Evolutionary conservation across 2,329 filamentous ascomycete genomes (phyloP), one percentile per base, ranked within the genome.

Genomic region (Diaporthe eres): DNA sequence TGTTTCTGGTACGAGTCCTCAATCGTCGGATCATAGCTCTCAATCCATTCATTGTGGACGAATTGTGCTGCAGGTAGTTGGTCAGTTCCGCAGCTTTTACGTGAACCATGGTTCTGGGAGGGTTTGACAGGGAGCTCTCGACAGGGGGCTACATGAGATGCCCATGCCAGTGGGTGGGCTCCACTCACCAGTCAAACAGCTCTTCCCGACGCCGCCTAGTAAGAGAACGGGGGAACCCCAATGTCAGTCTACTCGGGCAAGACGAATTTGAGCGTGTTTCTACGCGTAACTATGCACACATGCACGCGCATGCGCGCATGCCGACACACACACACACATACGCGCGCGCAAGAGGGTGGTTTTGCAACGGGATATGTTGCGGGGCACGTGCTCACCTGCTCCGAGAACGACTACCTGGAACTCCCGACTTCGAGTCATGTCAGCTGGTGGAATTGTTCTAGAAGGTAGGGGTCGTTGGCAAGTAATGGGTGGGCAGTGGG

Each of bases 1-100:
- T 94, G 92, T 77, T 93, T 94, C 77, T 93, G 89, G 82, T 95
- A 95, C 42, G 93, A 94, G 83, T 95, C 93, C 82, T 95, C 93
- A 80, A 95, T 95, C 25, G 93, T 95, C 22, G 93, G 93, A 83
- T 95, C 93, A 85, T 95, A 95, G 83, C 92, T 94, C 85, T 98
- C 95, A 82, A 98, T 96, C 94, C 95, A 97, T 80, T 97, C 94
- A 86, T 97, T 96, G 85, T 97, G 95, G 71, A 98, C 95, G 81
- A 97, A 98, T 88, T 98, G 95, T 81, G 95, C 95, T 95, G 81
- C 81, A 78, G 80, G 75, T 37, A 60, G 71, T 60, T 79, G 78
- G 58, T 74, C 72, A 60, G 31, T 65, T 67, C 34, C 42, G 74
- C 71, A 74, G 73, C 58, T 47, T 61, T 73, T 74, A 78, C 57